Percentiles rank a stretch among this genome's conserved stretches.
Evolutionary conservation across 2,329 filamentous ascomycete species (phyloP).

Genomic region (Paracamarosporium sp.): DNA sequence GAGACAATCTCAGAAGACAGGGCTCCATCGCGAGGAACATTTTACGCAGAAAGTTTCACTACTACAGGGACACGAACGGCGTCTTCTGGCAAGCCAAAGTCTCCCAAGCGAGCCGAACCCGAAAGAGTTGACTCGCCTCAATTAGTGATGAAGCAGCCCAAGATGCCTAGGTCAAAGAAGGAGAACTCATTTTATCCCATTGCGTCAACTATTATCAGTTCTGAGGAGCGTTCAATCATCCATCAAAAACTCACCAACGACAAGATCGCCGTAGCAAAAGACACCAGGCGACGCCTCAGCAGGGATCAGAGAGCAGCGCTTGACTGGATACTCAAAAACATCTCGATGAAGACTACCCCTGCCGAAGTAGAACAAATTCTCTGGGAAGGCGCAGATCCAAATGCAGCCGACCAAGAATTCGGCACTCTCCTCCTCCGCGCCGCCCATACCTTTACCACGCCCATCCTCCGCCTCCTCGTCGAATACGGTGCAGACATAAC

Average conservation of each 20-base stretch:
- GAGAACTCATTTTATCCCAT: constrained; percentile 14
- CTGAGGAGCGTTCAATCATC: constrained; percentile 32
- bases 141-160: constrained; percentile 2
- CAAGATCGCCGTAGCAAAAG: constrained; percentile 36
- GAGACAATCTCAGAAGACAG: constrained; percentile 10
- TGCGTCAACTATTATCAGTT: constrained; percentile 30
- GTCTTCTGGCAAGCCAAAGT: background rate
- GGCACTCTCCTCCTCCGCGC: constrained; percentile 38
- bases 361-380: constrained; percentile 36
- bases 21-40: constrained; percentile 31
- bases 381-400: constrained; percentile 39
- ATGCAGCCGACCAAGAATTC: constrained; percentile 36
- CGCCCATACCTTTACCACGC: constrained; percentile 32
- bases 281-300: constrained; percentile 31
- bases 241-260: constrained; percentile 34
- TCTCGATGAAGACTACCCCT: constrained; percentile 28
- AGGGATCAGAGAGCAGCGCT: constrained; percentile 32
- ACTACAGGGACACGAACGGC: constrained; percentile 25
- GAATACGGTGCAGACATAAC: constrained; percentile 41
- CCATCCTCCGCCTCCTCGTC: constrained; percentile 29
- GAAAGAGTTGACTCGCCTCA: constrained; percentile 6
- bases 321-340: constrained; percentile 37
- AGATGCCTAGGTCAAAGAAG: constrained; percentile 14
- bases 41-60: constrained; percentile 36
- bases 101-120: background rate